Evolutionary conservation across 2,329 filamentous ascomycete genomes (phyloP), one percentile per base, ranked within the genome.

Genomic region (Tricladium varicosporioides): DNA sequence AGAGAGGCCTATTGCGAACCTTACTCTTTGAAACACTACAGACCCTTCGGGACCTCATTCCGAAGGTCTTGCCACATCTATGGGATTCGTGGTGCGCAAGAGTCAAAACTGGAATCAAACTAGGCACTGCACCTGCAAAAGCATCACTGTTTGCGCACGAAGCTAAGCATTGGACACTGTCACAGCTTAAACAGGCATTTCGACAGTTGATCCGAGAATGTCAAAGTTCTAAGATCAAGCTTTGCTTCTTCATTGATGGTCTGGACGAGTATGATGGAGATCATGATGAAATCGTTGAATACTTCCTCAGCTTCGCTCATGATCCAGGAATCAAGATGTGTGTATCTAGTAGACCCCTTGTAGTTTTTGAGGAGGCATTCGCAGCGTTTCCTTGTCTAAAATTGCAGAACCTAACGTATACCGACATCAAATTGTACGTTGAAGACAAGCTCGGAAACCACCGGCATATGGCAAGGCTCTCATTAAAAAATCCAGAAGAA

Each of bases 301-400:
- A 44, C 33, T 55, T 55, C 22, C 33, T 45, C 10, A 19, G 9
- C 2, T 49, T 55, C 11, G 16, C 53, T 5, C 13, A 50, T 15
- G 18, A 50, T 13, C 53, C 53, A 13, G 22, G 40, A 8, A 11
- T 57, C 7, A 60, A 60, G 43, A 43, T 60, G 13, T 67, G 64
- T 19, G 42, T 63, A 1, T 66, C 63, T 8, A 69, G 67, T 36
- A 51, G 69, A 14, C 69, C 67, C 1, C 63, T 63, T 57, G 58
- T 61, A 14, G 55, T 60, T 3, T 70, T 69, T 45, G 44, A 57
- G 14, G 61, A 65, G 10, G 60, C 53, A 1, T 70, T 66, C 43
- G 40, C 9, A 10, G 1, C 44, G 1, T 59, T 15, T 5, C 63
- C 63, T 4, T 58, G 42, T n/a, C 56, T 70, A 14, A 45, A 53